Conservation (phyloP, 306 rosid species). For the Leucaena leucocephala region DNA sequence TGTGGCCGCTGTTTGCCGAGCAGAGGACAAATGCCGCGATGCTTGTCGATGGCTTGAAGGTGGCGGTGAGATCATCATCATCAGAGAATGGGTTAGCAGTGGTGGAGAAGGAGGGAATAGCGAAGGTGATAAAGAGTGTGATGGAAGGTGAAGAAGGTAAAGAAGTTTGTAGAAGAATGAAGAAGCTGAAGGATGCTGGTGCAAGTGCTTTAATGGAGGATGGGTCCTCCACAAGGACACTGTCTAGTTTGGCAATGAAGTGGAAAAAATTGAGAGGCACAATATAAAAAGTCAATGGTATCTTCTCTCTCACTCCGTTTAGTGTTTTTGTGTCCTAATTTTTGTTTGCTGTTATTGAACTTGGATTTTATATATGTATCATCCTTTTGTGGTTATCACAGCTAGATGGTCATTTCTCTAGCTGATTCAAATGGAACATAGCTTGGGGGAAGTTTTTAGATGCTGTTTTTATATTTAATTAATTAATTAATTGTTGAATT, state of each 20-base stretch:
- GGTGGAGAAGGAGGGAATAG: conserved; percentile 43
- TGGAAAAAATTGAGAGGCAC: conserved; percentile 19
- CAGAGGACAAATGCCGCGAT: conserved; percentile 42
- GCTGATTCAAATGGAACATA: too few species aligned
- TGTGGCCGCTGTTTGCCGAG: conserved; percentile 54
- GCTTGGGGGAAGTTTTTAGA: too few species aligned
- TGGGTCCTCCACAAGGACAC: conserved; percentile 47
- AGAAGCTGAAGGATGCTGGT: conserved; percentile 36
- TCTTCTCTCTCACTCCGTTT: not conserved
- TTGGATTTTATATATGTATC: not conserved
- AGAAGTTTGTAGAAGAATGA: conserved; percentile 27
- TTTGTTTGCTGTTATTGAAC: not conserved
- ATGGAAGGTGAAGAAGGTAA: conserved; percentile 50
- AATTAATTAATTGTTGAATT: too few species aligned
- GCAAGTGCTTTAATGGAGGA: conserved; percentile 33
- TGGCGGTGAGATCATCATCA: conserved; percentile 38
- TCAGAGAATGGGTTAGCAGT: conserved; percentile 16
- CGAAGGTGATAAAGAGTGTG: conserved; percentile 16
- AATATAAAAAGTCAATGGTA: not conserved
- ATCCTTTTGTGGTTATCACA: not conserved
- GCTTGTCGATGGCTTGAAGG: conserved; percentile 34
- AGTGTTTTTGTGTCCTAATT: not conserved
- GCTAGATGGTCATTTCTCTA: too few species aligned
- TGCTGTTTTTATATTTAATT: too few species aligned
- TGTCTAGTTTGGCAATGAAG: conserved; percentile 39